phyloP scores from a whole-genome alignment of 768 basidiomycete genomes.

The Pulveroboletus sp. region DNA sequence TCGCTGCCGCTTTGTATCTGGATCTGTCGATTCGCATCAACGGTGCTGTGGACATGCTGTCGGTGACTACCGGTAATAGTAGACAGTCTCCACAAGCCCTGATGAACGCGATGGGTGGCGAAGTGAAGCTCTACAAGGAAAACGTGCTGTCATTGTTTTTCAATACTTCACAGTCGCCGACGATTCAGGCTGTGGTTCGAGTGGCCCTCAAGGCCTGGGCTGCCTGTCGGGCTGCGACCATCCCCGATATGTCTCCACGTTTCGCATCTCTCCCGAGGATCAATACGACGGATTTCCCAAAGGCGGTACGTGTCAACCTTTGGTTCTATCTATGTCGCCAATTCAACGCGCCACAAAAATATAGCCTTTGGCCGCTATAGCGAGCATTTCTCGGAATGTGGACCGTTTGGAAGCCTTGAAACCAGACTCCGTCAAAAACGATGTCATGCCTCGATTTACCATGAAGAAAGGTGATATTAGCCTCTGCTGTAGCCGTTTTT shows the following conservation, averaged over 20 bases:
- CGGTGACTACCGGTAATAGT: conserved; percentile 14
- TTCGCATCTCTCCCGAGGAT: conserved; percentile 18
- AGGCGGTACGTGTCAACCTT: conserved; percentile 22
- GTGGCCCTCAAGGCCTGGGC: conserved; percentile 44
- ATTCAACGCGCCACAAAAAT: conserved; percentile 1
- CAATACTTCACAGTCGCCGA: conserved; percentile 15
- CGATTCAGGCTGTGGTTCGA: conserved; percentile 2
- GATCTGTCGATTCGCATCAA: conserved; percentile 36
- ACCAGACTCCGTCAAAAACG: conserved; percentile 41
- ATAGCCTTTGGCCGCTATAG: conserved; percentile 41
- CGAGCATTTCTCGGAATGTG: conserved; percentile 42
- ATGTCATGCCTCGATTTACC: conserved; percentile 29
- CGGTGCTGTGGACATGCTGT: conserved; percentile 40
- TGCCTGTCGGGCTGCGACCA: conserved; percentile 34
- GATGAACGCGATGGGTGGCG: conserved; percentile 37
- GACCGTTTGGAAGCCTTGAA: conserved; percentile 46
- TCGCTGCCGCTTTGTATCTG: conserved; percentile 36
- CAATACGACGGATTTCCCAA: conserved; percentile 24
- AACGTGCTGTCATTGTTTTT: conserved; percentile 31
- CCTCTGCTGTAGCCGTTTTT: conserved; percentile 39
- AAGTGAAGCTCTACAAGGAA: conserved; percentile 22
- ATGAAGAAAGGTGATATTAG: conserved; percentile 29
- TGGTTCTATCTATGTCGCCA: not conserved
- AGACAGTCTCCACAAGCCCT: conserved; percentile 34
- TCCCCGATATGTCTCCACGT: conserved; percentile 16